Evolutionary conservation across 805 yeast genomes (phyloP).

Genomic region (Metschnikowia amazonensis): DNA sequence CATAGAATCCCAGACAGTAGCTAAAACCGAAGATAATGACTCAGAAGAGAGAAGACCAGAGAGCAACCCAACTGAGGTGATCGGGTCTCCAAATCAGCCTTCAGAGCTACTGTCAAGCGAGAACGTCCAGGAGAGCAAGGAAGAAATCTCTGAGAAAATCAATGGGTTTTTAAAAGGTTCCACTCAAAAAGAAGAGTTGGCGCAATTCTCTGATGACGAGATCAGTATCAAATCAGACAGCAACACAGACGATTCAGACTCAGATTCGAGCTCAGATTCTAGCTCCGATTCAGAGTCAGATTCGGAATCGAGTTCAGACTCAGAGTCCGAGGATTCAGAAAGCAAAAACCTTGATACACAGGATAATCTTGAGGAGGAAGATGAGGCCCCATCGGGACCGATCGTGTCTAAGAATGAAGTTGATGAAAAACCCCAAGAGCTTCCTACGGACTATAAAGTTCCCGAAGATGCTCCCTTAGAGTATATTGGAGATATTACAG

Average conservation of each 20-base stretch:
- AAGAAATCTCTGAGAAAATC: background rate
- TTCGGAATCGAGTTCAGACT: constrained; percentile 9
- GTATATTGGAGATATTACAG: constrained; percentile 63
- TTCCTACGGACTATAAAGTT: constrained; percentile 66
- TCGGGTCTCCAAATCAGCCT: background rate
- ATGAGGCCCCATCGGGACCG: constrained; percentile 51
- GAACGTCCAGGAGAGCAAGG: background rate
- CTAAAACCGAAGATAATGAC: background rate
- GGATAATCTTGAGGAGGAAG: constrained; percentile 41
- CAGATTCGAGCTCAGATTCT: background rate
- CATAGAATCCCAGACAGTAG: background rate
- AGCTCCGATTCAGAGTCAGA: constrained; percentile 1
- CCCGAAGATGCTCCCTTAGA: constrained; percentile 63
- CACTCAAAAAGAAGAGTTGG: constrained; percentile 6
- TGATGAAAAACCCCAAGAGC: constrained; percentile 61
- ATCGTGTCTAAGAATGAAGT: constrained; percentile 77
- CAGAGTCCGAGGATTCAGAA: constrained; percentile 6
- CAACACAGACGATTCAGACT: background rate
- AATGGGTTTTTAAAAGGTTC: constrained; percentile 3
- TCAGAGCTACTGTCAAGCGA: background rate
- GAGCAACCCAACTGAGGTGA: background rate
- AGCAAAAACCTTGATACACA: background rate
- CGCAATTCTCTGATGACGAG: constrained; percentile 17
- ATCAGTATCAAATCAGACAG: constrained; percentile 8
- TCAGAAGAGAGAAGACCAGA: background rate